Percentiles rank a stretch among this genome's conserved stretches.
Evolutionary conservation across 257 asterid species (phyloP).

Genomic region (Schizonepeta tenuifolia): DNA sequence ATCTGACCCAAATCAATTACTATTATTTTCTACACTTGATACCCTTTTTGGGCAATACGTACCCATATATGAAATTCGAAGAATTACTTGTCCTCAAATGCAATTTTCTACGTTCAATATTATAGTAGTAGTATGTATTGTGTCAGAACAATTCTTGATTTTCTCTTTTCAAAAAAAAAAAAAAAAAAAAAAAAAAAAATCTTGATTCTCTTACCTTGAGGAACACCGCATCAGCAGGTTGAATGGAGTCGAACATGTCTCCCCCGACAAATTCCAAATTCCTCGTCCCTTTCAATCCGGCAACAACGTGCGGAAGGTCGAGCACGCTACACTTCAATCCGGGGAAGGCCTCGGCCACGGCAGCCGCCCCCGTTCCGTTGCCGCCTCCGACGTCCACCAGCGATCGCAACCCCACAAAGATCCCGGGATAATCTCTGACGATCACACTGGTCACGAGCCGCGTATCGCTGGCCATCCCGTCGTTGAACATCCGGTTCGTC

Average conservation of each 20-base stretch:
- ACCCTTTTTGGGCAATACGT: no score
- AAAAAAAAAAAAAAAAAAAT: no score
- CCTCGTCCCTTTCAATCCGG: conserved; percentile 20
- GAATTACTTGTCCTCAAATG: no score
- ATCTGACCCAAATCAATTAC: no score
- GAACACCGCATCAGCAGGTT: not conserved
- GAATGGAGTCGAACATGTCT: conserved; percentile 30
- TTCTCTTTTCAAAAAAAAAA: no score
- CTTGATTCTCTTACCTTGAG: conserved; percentile 2
- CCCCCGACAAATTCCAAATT: conserved; percentile 23
- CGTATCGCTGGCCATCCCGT: conserved; percentile 13
- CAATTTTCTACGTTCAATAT: no score
- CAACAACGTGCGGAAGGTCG: conserved; percentile 7
- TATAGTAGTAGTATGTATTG: no score
- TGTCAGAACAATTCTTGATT: no score
- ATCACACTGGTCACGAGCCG: not conserved
- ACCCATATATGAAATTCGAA: no score
- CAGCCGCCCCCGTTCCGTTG: not conserved
- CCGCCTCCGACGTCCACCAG: conserved; percentile 24
- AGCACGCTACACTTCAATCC: not conserved
- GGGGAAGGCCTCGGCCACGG: not conserved
- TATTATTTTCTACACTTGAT: no score
- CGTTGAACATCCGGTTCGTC: not conserved
- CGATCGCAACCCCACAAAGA: not conserved
- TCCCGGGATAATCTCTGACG: not conserved